These are phyloP conservation scores for Thermothelomyces thermophilus DNA, from an alignment of 2,329 filamentous ascomycete species.

Conservation along the genomic window DNA sequence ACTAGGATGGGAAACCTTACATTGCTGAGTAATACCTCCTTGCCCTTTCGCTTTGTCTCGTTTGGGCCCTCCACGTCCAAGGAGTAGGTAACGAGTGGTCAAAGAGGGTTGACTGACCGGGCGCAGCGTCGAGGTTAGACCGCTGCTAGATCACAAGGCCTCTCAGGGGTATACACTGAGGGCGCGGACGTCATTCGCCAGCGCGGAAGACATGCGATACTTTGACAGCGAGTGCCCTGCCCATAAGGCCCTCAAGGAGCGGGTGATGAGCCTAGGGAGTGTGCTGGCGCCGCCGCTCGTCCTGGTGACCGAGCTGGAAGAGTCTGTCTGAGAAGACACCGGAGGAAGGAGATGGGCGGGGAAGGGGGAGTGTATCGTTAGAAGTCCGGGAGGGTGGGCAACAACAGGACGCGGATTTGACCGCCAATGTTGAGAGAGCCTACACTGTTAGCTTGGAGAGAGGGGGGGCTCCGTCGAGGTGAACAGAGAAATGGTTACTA, in stretches of 20 bases:
- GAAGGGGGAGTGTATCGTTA: too few species aligned
- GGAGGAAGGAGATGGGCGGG: too few species aligned
- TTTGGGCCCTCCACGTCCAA: too few species aligned
- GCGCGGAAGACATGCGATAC: constrained; percentile 60
- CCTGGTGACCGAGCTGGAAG: constrained; percentile 30
- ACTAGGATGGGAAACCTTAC: constrained; percentile 63
- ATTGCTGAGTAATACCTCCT: constrained; percentile 41
- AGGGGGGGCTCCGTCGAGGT: too few species aligned
- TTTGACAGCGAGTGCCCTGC: constrained; percentile 53
- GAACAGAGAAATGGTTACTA: too few species aligned
- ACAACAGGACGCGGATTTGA: too few species aligned
- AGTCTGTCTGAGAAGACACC: too few species aligned
- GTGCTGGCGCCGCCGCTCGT: constrained; percentile 34
- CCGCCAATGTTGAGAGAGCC: too few species aligned
- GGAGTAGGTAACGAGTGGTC: too few species aligned
- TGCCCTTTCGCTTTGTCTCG: not conserved
- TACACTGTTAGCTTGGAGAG: too few species aligned
- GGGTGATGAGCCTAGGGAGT: constrained; percentile 25
- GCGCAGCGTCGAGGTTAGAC: constrained; percentile 40
- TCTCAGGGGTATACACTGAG: constrained; percentile 60
- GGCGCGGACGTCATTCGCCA: constrained; percentile 57
- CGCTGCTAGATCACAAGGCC: constrained; percentile 50
- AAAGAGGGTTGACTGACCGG: not conserved
- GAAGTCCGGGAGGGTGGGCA: too few species aligned
- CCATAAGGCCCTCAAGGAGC: constrained; percentile 37